These are phyloP conservation scores for Aspergillus udagawae DNA, from an alignment of 2,329 filamentous ascomycete genomes.

Conservation along the genomic window DNA sequence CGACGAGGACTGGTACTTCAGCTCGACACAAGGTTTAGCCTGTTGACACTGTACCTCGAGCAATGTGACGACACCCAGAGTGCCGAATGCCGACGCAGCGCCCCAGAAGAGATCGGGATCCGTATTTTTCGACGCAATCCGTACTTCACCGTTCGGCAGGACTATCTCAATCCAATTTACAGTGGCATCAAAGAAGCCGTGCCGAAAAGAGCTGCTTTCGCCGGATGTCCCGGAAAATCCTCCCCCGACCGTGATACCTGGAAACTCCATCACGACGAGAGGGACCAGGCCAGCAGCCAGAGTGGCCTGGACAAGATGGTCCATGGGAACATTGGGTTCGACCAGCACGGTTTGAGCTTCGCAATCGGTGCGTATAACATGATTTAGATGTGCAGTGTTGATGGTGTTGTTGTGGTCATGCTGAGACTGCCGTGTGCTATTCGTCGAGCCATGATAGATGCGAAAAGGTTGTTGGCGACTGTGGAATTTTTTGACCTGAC, in stretches of 20 bases:
- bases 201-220: slow-evolving; percentile 63
- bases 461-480: slow-evolving; percentile 58
- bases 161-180: slow-evolving; percentile 62
- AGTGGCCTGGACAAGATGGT: slow-evolving; percentile 57
- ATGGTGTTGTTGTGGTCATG: slow-evolving; percentile 49
- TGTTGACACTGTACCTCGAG: slow-evolving; percentile 55
- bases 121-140: slow-evolving; percentile 45
- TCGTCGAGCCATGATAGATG: slow-evolving; percentile 74
- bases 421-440: slow-evolving; percentile 63
- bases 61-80: slow-evolving; percentile 57
- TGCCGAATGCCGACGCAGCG: slow-evolving; percentile 58
- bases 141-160: slow-evolving; percentile 54
- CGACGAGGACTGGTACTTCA: slow-evolving; percentile 57
- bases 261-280: slow-evolving; percentile 66
- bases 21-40: slow-evolving; percentile 55
- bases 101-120: slow-evolving; percentile 56
- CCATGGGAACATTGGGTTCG: slow-evolving; percentile 68
- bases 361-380: slow-evolving; percentile 60
- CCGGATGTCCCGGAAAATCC: slow-evolving; percentile 64
- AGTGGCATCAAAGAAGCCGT: slow-evolving; percentile 64
- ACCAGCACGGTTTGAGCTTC: slow-evolving; percentile 55
- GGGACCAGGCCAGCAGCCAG: slow-evolving; percentile 54
- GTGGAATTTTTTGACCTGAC: slow-evolving; percentile 38
- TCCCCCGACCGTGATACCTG: slow-evolving; percentile 65
- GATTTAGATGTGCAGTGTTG: slow-evolving; percentile 62